A percentile compares a stretch with the other conserved stretches of the same genome.
Evolutionary conservation across 257 asterid genomes (phyloP).

Genomic region (Rauvolfia tetraphylla): DNA sequence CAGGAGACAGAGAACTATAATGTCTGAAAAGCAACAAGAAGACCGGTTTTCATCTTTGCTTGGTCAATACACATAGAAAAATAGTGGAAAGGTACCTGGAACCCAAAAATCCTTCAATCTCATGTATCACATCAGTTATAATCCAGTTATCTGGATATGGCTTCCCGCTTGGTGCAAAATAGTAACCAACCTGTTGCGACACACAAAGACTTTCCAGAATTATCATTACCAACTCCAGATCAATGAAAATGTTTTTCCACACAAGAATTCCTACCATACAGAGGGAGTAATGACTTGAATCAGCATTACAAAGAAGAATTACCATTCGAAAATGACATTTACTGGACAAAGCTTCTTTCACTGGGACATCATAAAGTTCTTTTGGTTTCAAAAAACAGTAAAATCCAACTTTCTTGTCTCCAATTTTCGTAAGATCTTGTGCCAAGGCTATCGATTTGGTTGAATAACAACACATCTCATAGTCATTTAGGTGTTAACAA

Average conservation of each 20-base stretch:
- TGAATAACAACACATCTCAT: neutral
- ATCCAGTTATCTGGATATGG: slow-evolving; percentile 99
- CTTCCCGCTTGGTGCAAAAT: slow-evolving; percentile 99
- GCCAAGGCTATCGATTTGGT: neutral
- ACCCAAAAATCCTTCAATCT: slow-evolving; percentile 81
- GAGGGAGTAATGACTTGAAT: neutral
- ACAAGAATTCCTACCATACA: neutral
- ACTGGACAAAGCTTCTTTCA: neutral
- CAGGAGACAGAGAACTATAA: neutral
- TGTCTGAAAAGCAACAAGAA: neutral
- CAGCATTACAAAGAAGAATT: neutral
- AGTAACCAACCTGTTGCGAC: slow-evolving; percentile 86
- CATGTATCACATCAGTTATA: slow-evolving; percentile 79
- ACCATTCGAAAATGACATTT: neutral
- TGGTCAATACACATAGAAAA: neutral
- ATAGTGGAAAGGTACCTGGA: slow-evolving; percentile 57
- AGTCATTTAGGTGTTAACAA: neutral
- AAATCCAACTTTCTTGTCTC: neutral
- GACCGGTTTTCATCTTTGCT: neutral
- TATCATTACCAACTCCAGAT: slow-evolving; percentile 1
- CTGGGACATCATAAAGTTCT: neutral
- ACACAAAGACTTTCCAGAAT: slow-evolving; percentile 26
- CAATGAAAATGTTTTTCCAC: neutral
- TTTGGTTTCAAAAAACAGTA: neutral
- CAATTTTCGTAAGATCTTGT: neutral